Conservation (phyloP, 805 yeast genomes). For the Starmera caribaea region DNA sequence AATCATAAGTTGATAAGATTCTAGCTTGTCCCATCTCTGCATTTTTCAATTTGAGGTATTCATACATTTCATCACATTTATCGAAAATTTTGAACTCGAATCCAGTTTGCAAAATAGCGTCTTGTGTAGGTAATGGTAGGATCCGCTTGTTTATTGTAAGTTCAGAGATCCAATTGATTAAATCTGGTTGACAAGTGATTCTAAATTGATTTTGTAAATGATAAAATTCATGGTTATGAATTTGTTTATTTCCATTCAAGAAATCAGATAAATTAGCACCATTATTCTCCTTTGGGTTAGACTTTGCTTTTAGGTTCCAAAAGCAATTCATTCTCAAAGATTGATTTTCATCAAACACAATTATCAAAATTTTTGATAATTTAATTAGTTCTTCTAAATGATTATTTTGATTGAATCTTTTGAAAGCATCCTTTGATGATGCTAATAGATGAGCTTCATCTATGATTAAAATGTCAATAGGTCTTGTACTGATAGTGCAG, state of each 20-base stretch:
- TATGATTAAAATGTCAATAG: conserved; percentile 29
- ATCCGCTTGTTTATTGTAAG: conserved; percentile 26
- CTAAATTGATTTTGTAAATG: conserved; percentile 31
- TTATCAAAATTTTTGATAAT: conserved; percentile 27
- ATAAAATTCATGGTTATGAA: conserved; percentile 11
- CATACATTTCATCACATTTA: conserved; percentile 32
- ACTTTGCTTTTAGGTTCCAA: conserved; percentile 24
- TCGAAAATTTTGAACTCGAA: conserved; percentile 31
- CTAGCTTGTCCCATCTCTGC: conserved; percentile 30
- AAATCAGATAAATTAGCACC: conserved; percentile 25
- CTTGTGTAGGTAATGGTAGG: conserved; percentile 22
- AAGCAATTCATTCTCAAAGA: conserved; percentile 36
- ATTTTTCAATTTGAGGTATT: conserved; percentile 21
- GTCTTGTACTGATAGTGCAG: background rate
- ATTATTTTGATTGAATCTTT: conserved; percentile 33
- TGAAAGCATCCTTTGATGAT: conserved; percentile 34
- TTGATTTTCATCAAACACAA: conserved; percentile 37
- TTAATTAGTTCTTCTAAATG: conserved; percentile 31
- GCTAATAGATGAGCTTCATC: conserved; percentile 39
- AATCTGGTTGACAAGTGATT: conserved; percentile 29
- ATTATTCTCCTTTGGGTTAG: conserved; percentile 6
- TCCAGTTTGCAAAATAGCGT: conserved; percentile 1
- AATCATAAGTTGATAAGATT: conserved; percentile 34
- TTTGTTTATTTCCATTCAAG: background rate
- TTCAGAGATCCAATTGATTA: conserved; percentile 29